Conservation (phyloP, 164 flowering plant genomes). For the Echeveria elegans region DNA sequence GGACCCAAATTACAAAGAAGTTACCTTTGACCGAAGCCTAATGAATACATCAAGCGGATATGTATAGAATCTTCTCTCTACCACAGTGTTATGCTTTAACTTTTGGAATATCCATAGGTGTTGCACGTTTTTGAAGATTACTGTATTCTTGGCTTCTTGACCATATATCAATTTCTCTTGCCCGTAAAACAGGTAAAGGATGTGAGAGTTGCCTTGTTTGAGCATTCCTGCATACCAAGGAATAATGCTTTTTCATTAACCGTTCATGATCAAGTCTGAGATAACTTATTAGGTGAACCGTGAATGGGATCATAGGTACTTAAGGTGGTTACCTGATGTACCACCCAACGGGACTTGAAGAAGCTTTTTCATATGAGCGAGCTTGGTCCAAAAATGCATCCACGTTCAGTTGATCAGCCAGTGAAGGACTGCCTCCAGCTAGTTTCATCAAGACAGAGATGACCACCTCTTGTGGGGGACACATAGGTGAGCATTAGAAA, state of each 20-base stretch:
- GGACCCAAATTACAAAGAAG: too few species aligned
- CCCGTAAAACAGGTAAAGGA: slow-evolving; percentile 91
- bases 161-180: slow-evolving; percentile 96
- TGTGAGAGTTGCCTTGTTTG: slow-evolving; percentile 95
- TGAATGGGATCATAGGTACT: too few species aligned
- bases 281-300: background rate
- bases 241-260: slow-evolving; percentile 5
- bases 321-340: slow-evolving; percentile 72
- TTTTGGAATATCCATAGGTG: slow-evolving; percentile 15
- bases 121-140: slow-evolving; percentile 52
- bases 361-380: slow-evolving; percentile 92
- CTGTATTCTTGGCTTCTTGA: slow-evolving; percentile 71
- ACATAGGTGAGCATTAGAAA: slow-evolving; percentile 11
- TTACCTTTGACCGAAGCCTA: background rate
- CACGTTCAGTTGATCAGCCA: slow-evolving; percentile 90
- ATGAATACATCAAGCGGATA: background rate
- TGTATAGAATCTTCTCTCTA: background rate
- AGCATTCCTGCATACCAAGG: slow-evolving; percentile 62
- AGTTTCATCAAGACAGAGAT: slow-evolving; percentile 94
- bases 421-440: slow-evolving; percentile 92
- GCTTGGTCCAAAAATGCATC: slow-evolving; percentile 99
- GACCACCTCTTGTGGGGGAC: slow-evolving; percentile 85
- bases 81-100: slow-evolving; percentile 13
- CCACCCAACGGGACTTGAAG: slow-evolving; percentile 93
- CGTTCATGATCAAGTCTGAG: background rate